These are phyloP conservation scores for Candida yuanshanica DNA, from an alignment of 805 yeast genomes.

Conservation along the genomic window DNA sequence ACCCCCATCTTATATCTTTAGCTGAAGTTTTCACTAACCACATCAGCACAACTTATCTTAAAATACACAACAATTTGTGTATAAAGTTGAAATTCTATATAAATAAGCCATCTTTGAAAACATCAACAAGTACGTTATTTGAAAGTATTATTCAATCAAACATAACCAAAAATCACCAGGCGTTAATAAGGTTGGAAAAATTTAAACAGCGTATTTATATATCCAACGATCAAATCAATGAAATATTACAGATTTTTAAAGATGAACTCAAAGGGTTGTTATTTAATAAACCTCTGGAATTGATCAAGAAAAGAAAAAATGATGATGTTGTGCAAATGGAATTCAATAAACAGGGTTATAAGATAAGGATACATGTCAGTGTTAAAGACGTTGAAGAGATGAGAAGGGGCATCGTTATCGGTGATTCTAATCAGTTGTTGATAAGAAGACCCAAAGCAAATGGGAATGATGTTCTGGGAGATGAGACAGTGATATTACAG, in stretches of 20 bases:
- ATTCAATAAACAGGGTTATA: not conserved
- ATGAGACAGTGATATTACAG: not conserved
- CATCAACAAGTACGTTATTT: conserved; percentile 3
- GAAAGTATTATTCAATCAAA: conserved; percentile 19
- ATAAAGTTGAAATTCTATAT: not conserved
- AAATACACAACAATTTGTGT: not conserved
- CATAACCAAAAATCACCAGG: conserved; percentile 14
- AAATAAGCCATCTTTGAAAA: not conserved
- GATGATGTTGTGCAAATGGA: conserved; percentile 8
- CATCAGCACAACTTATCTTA: not conserved
- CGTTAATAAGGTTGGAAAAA: conserved; percentile 11
- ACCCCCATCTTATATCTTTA: no score
- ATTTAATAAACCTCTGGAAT: conserved; percentile 11
- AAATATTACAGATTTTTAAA: conserved; percentile 11
- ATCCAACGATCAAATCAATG: conserved; percentile 17
- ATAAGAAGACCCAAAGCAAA: conserved; percentile 11
- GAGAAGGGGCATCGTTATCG: not conserved
- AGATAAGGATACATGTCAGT: not conserved
- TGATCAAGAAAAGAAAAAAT: not conserved
- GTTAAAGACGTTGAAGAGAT: conserved; percentile 1
- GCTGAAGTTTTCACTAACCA: not conserved
- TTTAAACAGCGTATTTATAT: conserved; percentile 13
- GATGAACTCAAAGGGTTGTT: conserved; percentile 10
- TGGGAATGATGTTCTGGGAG: not conserved
- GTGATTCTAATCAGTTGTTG: conserved; percentile 4